phyloP scores from a whole-genome alignment of 495 filamentous ascomycete genomes.

The Lasiosphaeria miniovina region DNA sequence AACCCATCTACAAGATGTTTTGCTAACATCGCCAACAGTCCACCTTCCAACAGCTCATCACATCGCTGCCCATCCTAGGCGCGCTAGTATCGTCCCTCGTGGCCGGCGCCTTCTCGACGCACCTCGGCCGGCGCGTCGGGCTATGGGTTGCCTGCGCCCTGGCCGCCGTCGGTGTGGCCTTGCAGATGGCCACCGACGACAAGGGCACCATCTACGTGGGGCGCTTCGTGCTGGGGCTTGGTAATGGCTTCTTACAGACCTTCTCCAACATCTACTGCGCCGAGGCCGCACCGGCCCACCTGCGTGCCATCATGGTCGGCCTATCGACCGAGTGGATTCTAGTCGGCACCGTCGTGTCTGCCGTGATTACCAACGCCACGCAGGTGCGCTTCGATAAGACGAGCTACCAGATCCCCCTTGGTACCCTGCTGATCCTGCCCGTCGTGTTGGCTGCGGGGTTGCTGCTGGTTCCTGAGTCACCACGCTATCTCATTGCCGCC shows the following conservation, averaged over 20 bases:
- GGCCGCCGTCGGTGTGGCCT: constrained; percentile 39
- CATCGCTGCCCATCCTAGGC: constrained; percentile 49
- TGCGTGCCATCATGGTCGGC: constrained; percentile 39
- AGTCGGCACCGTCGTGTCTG: constrained; percentile 51
- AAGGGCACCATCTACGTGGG: constrained; percentile 47
- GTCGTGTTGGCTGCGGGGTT: constrained; percentile 47
- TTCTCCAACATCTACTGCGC: constrained; percentile 53
- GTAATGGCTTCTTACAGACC: constrained; percentile 51
- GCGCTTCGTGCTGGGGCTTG: constrained; percentile 48
- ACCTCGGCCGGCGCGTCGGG: constrained; percentile 44
- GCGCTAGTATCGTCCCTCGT: constrained; percentile 44
- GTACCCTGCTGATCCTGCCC: constrained; percentile 53
- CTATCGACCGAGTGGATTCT: constrained; percentile 23
- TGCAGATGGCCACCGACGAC: constrained; percentile 46
- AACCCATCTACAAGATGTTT: no score
- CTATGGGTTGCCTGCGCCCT: constrained; percentile 46
- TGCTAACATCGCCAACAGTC: constrained; percentile 8
- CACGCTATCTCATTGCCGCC: background rate
- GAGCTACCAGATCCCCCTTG: constrained; percentile 54
- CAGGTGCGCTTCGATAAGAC: constrained; percentile 33
- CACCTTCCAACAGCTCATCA: constrained; percentile 50
- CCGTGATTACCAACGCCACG: constrained; percentile 35
- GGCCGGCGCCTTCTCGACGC: constrained; percentile 47
- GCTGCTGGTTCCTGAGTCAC: constrained; percentile 25
- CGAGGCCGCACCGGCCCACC: constrained; percentile 35